Evolutionary conservation across 768 basidiomycete genomes (phyloP).

Genomic region (Phanerodontia chrysosporium): DNA sequence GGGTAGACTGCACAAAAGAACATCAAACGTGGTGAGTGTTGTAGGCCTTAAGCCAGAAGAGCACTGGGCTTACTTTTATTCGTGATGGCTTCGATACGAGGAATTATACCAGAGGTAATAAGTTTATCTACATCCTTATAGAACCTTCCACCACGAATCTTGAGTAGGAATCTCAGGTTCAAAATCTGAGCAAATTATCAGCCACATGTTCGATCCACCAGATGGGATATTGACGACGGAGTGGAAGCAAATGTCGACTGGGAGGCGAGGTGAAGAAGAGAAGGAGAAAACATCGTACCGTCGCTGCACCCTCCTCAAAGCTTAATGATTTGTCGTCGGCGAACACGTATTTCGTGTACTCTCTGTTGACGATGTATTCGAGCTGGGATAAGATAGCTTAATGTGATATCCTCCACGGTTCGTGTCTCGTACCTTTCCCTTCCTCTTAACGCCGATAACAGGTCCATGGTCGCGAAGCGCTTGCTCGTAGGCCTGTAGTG

Average conservation of each 20-base stretch:
- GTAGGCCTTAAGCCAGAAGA: not conserved
- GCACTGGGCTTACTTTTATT: not conserved
- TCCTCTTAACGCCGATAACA: conserved; percentile 29
- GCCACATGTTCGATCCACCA: not conserved
- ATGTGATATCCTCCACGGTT: not conserved
- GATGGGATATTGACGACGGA: no score
- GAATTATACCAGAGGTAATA: conserved; percentile 25
- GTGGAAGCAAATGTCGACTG: no score
- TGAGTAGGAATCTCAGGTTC: conserved; percentile 28
- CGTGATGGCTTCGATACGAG: conserved; percentile 22
- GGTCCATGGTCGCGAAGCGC: conserved; percentile 28
- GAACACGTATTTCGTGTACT: conserved; percentile 25
- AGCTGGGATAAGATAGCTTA: conserved; percentile 19
- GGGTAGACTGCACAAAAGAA: conserved; percentile 4
- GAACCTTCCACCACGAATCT: conserved; percentile 22
- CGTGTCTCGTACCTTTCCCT: conserved; percentile 22
- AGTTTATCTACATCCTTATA: conserved; percentile 28
- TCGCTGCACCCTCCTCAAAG: conserved; percentile 30
- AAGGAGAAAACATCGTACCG: no score
- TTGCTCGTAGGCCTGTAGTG: conserved; percentile 29
- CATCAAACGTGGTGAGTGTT: no score
- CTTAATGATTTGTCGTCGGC: conserved; percentile 28
- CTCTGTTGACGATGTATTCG: conserved; percentile 30
- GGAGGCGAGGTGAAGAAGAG: no score
- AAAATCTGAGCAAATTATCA: conserved; percentile 22